A percentile compares a stretch with the other conserved stretches of the same genome.
Evolutionary conservation across 129 eudicot genomes (phyloP).

Genomic region (Saussurea involucrata): DNA sequence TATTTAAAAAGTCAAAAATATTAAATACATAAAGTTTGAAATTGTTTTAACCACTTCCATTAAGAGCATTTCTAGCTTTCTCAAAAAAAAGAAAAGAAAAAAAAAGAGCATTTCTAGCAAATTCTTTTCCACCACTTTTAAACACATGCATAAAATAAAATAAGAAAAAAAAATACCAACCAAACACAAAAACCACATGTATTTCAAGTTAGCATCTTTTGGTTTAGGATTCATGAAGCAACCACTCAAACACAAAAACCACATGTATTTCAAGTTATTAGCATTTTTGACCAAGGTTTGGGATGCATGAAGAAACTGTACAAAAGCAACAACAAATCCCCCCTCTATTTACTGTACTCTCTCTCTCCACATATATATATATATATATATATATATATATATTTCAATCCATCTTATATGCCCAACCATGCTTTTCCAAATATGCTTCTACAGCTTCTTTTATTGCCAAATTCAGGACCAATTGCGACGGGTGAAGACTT

Average conservation of each 20-base stretch:
- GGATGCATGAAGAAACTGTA: slow-evolving; percentile 23
- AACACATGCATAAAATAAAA: neutral
- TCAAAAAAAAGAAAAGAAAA: too few species aligned
- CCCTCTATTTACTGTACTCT: slow-evolving; percentile 14
- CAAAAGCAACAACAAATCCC: neutral
- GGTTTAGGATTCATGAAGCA: slow-evolving; percentile 8
- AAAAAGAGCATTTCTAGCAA: too few species aligned
- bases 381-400: neutral
- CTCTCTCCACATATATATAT: neutral
- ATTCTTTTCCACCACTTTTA: neutral
- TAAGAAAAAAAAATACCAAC: too few species aligned
- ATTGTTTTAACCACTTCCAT: too few species aligned
- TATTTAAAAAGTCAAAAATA: too few species aligned
- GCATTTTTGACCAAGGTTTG: neutral
- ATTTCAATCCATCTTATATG: slow-evolving; percentile 54
- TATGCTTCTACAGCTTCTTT: slow-evolving; percentile 84
- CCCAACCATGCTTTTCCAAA: slow-evolving; percentile 87
- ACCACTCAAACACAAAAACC: neutral
- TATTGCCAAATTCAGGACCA: slow-evolving; percentile 85
- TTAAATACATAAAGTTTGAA: too few species aligned
- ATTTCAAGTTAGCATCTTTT: neutral
- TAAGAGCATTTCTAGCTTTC: too few species aligned
- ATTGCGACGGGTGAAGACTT: slow-evolving; percentile 49
- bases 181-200: neutral
- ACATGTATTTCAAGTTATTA: neutral